Base-by-base conservation (phyloP, 805 yeast species). In the Brettanomyces custersianus region DNA sequence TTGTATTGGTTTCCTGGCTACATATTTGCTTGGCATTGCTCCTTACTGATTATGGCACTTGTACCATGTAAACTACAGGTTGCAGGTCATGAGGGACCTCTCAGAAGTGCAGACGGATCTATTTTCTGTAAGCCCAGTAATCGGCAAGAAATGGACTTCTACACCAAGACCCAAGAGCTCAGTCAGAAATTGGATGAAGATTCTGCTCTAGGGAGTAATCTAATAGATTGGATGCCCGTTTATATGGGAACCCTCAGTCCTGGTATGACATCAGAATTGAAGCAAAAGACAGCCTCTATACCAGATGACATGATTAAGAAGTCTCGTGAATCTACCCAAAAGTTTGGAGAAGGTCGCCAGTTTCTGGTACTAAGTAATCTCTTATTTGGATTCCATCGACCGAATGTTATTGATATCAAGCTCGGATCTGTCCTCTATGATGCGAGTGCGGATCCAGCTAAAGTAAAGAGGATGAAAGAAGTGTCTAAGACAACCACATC, bases 61-160 rank as follows among this genome's bases (percentile, higher is more conserved):
- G 39, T 57, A 58, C 55, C 66, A 52, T 37, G 63, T 51, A 44
- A 62, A 48, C 84, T 82, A 50, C 81, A 77, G 57, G 97, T 92
- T 3, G 97, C 96, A 0, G 98, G 98, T 5, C 98, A 90, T 50
- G 83, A 68, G 5, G 97, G 95, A 0, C 72, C 81, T 3, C 46
- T 85, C 36, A 70, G 73, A 9, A 76, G 76, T 42, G 68, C 55
- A 5, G 72, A 71, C 28, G 94, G 87, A 0, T 58, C 73, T 6
- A 60, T 90, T 12, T 80, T 88, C 45, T 72, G 84, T 38, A 90
- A 92, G 55, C 77, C 79, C 0, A 65, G 88, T 0, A 52, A 60
- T 0, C 57, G 56, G 19, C 75, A 73, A 44, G 98, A 90, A 56
- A 56, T 81, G 20, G 77, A 72, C n/a, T 92, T 92, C 56, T 90